A percentile compares a stretch with the other conserved stretches of the same genome.
Conservation (phyloP, 1,284 basidiomycete species). For the Ustilago crameri region DNA sequence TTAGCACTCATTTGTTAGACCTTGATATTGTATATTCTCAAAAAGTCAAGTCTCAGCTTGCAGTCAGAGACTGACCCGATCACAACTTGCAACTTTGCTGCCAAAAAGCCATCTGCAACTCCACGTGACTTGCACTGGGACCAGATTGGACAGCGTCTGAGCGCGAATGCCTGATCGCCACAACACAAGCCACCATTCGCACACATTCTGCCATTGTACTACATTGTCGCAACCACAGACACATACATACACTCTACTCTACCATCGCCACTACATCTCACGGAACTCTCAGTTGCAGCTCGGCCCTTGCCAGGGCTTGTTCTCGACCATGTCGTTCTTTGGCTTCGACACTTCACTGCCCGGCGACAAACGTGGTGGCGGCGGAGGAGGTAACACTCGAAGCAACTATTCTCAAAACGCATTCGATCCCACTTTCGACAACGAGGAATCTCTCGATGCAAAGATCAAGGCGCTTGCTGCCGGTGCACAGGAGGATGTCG, state of each 20-base stretch:
- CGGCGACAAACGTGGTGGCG: conserved; percentile 34
- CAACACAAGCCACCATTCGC: too few relatives aligned
- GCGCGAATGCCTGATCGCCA: too few relatives aligned
- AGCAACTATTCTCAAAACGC: conserved; percentile 26
- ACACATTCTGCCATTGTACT: too few relatives aligned
- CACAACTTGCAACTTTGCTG: not conserved
- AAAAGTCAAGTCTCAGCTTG: too few relatives aligned
- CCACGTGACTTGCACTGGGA: too few relatives aligned
- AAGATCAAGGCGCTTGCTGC: conserved; percentile 71
- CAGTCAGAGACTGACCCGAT: too few relatives aligned
- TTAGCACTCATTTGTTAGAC: too few relatives aligned
- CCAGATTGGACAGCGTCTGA: too few relatives aligned
- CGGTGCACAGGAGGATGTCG: conserved; percentile 77
- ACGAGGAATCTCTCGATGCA: conserved; percentile 60
- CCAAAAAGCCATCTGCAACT: not conserved
- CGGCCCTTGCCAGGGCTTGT: conserved; percentile 2
- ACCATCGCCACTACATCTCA: too few relatives aligned
- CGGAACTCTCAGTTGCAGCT: not conserved
- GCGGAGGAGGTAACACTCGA: not conserved
- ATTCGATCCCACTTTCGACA: conserved; percentile 53
- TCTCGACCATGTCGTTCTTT: conserved; percentile 65
- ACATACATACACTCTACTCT: too few relatives aligned
- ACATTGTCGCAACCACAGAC: too few relatives aligned
- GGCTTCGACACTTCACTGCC: conserved; percentile 67
- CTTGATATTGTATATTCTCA: too few relatives aligned